Conservation (phyloP, 169 alveolate species). For the Cryptosporidium sp. region DNA sequence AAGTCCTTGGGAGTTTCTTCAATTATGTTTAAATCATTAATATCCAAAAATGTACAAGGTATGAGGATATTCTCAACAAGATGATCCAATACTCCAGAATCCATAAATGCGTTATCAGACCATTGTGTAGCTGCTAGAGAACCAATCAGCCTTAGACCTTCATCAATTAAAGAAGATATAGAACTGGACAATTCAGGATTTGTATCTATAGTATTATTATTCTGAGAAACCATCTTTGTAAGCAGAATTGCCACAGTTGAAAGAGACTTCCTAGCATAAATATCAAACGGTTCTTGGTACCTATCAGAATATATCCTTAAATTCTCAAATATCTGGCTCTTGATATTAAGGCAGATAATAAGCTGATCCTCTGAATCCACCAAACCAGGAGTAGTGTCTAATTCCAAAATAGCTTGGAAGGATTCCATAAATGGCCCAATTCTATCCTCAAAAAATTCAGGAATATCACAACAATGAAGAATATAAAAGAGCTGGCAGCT, state of each 20-base stretch:
- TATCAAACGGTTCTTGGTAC: slow-evolving; percentile 73
- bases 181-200: slow-evolving; percentile 33
- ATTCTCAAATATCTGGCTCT: slow-evolving; percentile 66
- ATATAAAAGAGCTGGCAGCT: slow-evolving; percentile 64
- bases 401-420: slow-evolving; percentile 48
- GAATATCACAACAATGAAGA: slow-evolving; percentile 75
- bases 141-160: slow-evolving; percentile 60
- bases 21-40: slow-evolving; percentile 42
- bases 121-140: slow-evolving; percentile 68
- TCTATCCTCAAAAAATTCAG: slow-evolving; percentile 68
- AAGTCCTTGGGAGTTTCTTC: slow-evolving; percentile 69
- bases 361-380: slow-evolving; percentile 30
- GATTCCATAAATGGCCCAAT: slow-evolving; percentile 58
- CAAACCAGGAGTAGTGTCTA: slow-evolving; percentile 32
- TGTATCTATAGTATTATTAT: not conserved
- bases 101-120: slow-evolving; percentile 72
- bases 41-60: slow-evolving; percentile 67
- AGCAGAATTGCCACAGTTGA: slow-evolving; percentile 55
- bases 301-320: slow-evolving; percentile 68
- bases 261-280: slow-evolving; percentile 55
- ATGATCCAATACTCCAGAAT: slow-evolving; percentile 61
- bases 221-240: slow-evolving; percentile 40
- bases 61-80: slow-evolving; percentile 66
- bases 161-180: slow-evolving; percentile 52
- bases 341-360: slow-evolving; percentile 7